phyloP scores from a whole-genome alignment of 805 yeast species.

The Candida oleophila region DNA sequence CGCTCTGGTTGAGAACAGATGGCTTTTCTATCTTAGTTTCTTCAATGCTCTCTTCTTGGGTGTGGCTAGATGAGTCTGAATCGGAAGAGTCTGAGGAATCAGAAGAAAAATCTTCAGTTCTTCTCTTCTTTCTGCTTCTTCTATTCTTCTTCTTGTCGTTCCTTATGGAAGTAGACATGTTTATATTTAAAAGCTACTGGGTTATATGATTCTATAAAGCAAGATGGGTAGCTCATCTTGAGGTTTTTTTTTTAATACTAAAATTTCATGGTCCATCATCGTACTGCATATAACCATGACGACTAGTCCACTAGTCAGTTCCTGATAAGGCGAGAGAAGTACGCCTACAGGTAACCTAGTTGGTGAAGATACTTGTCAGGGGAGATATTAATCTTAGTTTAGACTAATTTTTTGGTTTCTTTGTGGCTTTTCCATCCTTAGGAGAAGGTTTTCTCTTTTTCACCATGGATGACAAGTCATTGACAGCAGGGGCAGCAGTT shows the following conservation, averaged over 20 bases:
- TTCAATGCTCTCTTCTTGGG: constrained; percentile 13
- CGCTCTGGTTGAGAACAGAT: constrained; percentile 9
- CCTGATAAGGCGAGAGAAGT: too few species aligned
- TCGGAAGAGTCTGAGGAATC: constrained; percentile 6
- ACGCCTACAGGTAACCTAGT: too few species aligned
- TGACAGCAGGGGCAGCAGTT: constrained; percentile 34
- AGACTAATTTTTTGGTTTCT: constrained; percentile 10
- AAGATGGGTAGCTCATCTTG: not conserved
- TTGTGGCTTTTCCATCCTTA: constrained; percentile 7
- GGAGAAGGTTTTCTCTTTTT: constrained; percentile 47
- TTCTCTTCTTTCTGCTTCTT: constrained; percentile 74
- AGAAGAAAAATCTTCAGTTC: constrained; percentile 58
- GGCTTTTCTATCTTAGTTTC: constrained; percentile 11
- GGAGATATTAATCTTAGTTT: too few species aligned
- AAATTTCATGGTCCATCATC: not conserved
- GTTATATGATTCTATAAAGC: not conserved
- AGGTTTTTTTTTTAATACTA: not conserved
- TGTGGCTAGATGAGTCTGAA: constrained; percentile 2
- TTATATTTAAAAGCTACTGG: not conserved
- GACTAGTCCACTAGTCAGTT: too few species aligned
- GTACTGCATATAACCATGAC: not conserved
- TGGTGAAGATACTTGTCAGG: too few species aligned
- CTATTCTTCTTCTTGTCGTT: constrained; percentile 23
- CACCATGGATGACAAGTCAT: constrained; percentile 63
- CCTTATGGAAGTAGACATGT: not conserved